Percentiles rank a stretch among this genome's conserved stretches.
Evolutionary conservation across 768 basidiomycete species (phyloP).

Genomic region (Suillus weaverae): DNA sequence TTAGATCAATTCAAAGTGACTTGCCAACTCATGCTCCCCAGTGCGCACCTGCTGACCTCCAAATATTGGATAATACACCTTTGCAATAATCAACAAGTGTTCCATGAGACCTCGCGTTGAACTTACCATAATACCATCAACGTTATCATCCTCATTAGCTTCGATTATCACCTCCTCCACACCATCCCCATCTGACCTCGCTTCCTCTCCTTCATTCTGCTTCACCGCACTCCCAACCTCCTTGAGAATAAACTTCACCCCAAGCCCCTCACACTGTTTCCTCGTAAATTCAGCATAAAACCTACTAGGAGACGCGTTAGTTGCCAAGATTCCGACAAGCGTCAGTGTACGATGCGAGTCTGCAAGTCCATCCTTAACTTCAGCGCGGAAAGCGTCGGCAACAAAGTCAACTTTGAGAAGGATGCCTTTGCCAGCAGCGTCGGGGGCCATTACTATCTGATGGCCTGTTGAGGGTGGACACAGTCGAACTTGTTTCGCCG

Average conservation of each 20-base stretch:
- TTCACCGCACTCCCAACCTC: slow-evolving; percentile 45
- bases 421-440: slow-evolving; percentile 59
- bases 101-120: slow-evolving; percentile 41
- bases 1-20: slow-evolving; percentile 7
- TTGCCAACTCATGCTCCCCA: slow-evolving; percentile 5
- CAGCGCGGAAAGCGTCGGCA: slow-evolving; percentile 67
- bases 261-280: slow-evolving; percentile 87
- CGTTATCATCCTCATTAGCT: slow-evolving; percentile 82
- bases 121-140: slow-evolving; percentile 94
- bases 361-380: slow-evolving; percentile 54
- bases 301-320: slow-evolving; percentile 74
- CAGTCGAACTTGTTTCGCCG: not conserved
- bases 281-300: slow-evolving; percentile 89
- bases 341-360: slow-evolving; percentile 52
- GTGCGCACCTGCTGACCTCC: slow-evolving; percentile 77
- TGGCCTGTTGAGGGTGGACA: not conserved
- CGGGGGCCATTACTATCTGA: slow-evolving; percentile 24
- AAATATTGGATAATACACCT: slow-evolving; percentile 98
- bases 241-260: slow-evolving; percentile 83
- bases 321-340: slow-evolving; percentile 90
- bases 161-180: slow-evolving; percentile 96
- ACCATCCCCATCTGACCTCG: slow-evolving; percentile 73
- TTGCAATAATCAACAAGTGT: not conserved
- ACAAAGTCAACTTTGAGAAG: slow-evolving; percentile 80
- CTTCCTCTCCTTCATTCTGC: slow-evolving; percentile 32